Evolutionary conservation across 2,329 filamentous ascomycete species (phyloP), one percentile per base, ranked within the genome.

Genomic region (Sphaceloma murrayae): DNA sequence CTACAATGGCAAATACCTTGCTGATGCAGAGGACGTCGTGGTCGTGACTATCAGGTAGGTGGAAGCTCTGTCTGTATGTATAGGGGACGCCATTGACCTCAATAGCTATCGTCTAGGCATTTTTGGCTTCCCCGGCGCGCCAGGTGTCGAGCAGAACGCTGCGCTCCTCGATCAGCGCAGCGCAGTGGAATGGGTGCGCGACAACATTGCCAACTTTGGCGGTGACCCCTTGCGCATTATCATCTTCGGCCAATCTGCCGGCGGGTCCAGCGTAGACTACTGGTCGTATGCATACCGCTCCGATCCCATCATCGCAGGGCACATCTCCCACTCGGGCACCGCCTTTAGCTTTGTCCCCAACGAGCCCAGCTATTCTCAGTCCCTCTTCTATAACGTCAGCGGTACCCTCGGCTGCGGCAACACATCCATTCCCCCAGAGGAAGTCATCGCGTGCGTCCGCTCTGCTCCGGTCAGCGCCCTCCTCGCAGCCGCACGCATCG

Each of bases 41-140:
- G 66, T 75, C 3, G 75, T 79, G 4, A 59, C 60, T 5, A 72
- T 77, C 24, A 40, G 36, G 40, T 43, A 33, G 6, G 27, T 11
- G 11, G 14, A 13, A 10, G 4, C 29, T 5, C 17, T 6, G 27
- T 8, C 40, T 13, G 7, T 3, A 17, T 4, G 13, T n/a, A 24
- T 22, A 13, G 7, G 2, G n/a, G 3, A 3, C n/a, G n/a, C n/a
- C 13, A 3, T 18, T 32, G 9, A 43, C 18, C 29, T 32, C 6
- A 4, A 11, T 61, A 78, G 78, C 59, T 79, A 79, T 56, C 71
- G 77, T 6, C 59, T 78, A 3, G 66, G 64, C 0, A 75, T 72
- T 0, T 62, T 78, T 1, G 75, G 75, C 0, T 79, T 76, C 60
- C 78, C 0, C 74, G 74, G 1, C 61, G 77, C 7, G 64, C 69